Evolutionary conservation across 306 rosid genomes (phyloP).

Genomic region (Cicer arietinum): DNA sequence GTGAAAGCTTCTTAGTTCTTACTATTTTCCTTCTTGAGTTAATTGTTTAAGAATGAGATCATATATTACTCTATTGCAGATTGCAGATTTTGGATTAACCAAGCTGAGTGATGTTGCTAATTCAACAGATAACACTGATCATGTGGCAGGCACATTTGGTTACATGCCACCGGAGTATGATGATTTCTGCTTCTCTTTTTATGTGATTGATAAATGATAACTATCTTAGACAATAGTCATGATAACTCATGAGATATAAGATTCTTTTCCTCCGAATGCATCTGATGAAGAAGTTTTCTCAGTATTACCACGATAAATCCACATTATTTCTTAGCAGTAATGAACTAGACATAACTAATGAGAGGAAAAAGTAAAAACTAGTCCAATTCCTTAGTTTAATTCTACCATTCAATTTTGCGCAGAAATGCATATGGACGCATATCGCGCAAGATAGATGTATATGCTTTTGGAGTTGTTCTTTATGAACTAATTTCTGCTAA

Average conservation of each 20-base stretch:
- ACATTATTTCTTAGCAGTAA: not conserved
- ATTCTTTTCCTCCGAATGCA: not conserved
- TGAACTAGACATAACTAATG: not conserved
- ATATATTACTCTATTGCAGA: slow-evolving; percentile 52
- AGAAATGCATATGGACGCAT: slow-evolving; percentile 82
- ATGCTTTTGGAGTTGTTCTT: slow-evolving; percentile 90
- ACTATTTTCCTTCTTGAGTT: slow-evolving; percentile 13
- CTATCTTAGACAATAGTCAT: not conserved
- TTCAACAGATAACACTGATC: slow-evolving; percentile 56
- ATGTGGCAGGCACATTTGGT: slow-evolving; percentile 87
- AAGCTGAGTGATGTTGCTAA: slow-evolving; percentile 78
- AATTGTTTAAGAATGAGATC: not conserved
- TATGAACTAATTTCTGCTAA: slow-evolving; percentile 90
- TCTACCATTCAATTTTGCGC: slow-evolving; percentile 39
- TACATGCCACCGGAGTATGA: slow-evolving; percentile 98
- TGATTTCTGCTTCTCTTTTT: not conserved
- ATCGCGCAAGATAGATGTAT: slow-evolving; percentile 86
- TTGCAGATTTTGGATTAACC: slow-evolving; percentile 90
- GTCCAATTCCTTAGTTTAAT: not conserved
- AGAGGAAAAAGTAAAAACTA: not conserved
- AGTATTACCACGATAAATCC: not conserved
- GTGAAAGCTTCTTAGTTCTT: not conserved
- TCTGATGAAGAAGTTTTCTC: not conserved
- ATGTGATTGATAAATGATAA: not conserved
- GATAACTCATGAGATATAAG: too few species aligned